Percentiles rank a stretch among this genome's conserved stretches.
phyloP scores from a whole-genome alignment of 2,329 filamentous ascomycete species.

The Aspergillus phoenicis region DNA sequence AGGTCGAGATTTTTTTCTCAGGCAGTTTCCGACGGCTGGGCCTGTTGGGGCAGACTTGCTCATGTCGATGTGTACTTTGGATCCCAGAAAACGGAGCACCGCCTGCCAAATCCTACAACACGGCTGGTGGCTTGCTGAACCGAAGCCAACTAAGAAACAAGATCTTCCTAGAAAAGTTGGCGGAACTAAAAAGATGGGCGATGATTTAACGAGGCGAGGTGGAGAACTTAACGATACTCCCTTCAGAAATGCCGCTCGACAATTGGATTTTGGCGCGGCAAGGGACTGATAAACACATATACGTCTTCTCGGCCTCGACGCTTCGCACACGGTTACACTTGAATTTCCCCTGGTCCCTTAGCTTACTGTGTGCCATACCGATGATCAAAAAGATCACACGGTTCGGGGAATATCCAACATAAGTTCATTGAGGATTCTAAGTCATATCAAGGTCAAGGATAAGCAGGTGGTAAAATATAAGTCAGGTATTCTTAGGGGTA shows the following conservation, averaged over 20 bases:
- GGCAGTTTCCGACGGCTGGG: conserved; percentile 78
- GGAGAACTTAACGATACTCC: conserved; percentile 69
- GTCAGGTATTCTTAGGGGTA: not conserved
- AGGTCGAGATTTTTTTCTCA: conserved; percentile 71
- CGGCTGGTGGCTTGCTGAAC: conserved; percentile 81
- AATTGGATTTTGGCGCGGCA: conserved; percentile 71
- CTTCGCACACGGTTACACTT: not conserved
- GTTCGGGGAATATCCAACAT: not conserved
- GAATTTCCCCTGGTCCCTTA: not conserved
- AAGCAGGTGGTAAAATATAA: not conserved
- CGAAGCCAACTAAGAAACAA: conserved; percentile 77
- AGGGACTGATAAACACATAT: conserved; percentile 2
- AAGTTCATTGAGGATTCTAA: too few relatives aligned
- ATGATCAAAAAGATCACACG: not conserved
- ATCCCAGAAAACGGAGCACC: conserved; percentile 82
- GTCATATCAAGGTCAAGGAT: not conserved
- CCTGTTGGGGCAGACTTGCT: conserved; percentile 83
- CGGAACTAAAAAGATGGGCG: conserved; percentile 73
- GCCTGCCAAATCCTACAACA: conserved; percentile 78
- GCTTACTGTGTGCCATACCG: not conserved
- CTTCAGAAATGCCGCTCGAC: conserved; percentile 75
- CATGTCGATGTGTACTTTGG: conserved; percentile 79
- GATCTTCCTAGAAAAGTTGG: conserved; percentile 78
- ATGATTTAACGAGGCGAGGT: conserved; percentile 76
- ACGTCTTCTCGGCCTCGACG: not conserved